These are phyloP conservation scores for Gossypium bickii DNA, from an alignment of 345 rosid species.

Conservation along the genomic window DNA sequence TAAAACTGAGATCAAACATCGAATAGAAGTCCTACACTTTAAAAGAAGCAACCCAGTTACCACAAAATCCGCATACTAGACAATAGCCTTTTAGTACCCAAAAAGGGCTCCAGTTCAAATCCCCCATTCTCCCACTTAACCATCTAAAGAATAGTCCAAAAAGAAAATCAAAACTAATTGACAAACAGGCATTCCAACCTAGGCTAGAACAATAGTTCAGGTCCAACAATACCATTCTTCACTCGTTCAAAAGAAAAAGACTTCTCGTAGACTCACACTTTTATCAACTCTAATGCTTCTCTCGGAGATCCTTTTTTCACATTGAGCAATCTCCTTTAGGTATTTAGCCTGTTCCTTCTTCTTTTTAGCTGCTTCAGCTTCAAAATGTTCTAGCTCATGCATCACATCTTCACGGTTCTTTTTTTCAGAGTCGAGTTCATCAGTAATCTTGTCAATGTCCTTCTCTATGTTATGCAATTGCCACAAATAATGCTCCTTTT, in stretches of 20 bases:
- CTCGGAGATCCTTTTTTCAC: conserved; percentile 81
- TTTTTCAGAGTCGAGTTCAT: conserved; percentile 68
- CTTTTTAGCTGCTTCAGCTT: conserved; percentile 54
- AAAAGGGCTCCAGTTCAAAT: not conserved
- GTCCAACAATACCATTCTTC: not conserved
- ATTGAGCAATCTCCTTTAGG: conserved; percentile 68
- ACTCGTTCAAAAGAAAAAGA: not conserved
- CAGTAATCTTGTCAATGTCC: conserved; percentile 53
- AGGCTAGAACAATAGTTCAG: not conserved
- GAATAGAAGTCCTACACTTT: not conserved
- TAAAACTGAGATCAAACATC: conserved; percentile 1
- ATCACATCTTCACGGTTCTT: conserved; percentile 53
- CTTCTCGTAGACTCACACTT: conserved; percentile 47
- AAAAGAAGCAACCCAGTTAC: not conserved
- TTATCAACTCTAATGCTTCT: conserved; percentile 59
- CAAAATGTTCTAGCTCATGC: conserved; percentile 59
- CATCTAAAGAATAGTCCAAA: not conserved
- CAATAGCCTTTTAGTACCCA: not conserved
- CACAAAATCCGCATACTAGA: not conserved
- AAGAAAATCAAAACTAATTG: not conserved
- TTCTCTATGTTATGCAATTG: conserved; percentile 73
- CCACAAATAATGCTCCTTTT: conserved; percentile 81
- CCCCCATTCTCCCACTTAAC: not conserved
- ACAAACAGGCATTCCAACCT: conserved; percentile 2
- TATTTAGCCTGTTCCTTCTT: conserved; percentile 75